These are phyloP conservation scores for Arachnomyces sp. DNA, from an alignment of 2,329 filamentous ascomycete species.

Conservation along the genomic window DNA sequence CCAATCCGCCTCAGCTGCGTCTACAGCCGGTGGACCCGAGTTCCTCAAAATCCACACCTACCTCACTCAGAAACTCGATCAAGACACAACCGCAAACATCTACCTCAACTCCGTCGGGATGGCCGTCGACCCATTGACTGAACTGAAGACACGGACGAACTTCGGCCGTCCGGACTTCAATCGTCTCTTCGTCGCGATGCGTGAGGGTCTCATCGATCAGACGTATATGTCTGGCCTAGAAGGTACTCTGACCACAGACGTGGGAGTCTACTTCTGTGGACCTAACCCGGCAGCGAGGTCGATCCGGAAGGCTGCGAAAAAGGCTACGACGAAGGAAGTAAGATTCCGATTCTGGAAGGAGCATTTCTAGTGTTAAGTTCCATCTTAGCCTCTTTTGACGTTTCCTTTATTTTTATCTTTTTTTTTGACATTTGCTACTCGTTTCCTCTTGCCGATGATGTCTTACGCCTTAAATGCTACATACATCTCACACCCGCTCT, in stretches of 20 bases:
- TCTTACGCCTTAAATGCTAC: not conserved
- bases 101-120: constrained; percentile 90
- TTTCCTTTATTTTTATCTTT: constrained; percentile 3
- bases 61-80: constrained; percentile 85
- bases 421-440: constrained; percentile 6
- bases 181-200: constrained; percentile 73
- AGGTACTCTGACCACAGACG: constrained; percentile 67
- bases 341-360: constrained; percentile 99
- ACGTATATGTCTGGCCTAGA: constrained; percentile 80
- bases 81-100: constrained; percentile 91
- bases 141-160: constrained; percentile 82
- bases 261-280: constrained; percentile 97
- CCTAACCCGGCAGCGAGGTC: constrained; percentile 72
- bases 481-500: too few relatives aligned
- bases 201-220: constrained; percentile 76
- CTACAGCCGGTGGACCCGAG: constrained; percentile 50
- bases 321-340: constrained; percentile 67
- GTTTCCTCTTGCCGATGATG: constrained; percentile 5
- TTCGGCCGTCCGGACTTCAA: constrained; percentile 90
- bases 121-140: constrained; percentile 81
- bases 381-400: constrained; percentile 3
- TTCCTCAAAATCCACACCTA: constrained; percentile 98
- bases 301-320: constrained; percentile 74
- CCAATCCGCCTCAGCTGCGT: constrained; percentile 67
- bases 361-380: constrained; percentile 46